Evolutionary conservation across 805 yeast species (phyloP).

Genomic region (Danielia oregonensis): DNA sequence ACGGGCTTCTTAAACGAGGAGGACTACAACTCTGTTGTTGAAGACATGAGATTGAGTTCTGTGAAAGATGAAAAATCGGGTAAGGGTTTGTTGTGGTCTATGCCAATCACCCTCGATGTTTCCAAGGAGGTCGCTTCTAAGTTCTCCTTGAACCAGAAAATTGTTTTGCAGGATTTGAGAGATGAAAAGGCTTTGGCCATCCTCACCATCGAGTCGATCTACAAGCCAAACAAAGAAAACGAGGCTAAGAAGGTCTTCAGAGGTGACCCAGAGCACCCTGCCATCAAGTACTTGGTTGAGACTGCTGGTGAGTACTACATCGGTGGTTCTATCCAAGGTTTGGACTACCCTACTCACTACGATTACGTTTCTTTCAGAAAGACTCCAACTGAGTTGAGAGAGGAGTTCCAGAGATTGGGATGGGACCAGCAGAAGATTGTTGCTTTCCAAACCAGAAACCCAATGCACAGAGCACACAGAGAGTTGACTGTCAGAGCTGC

Average conservation of each 20-base stretch:
- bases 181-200: constrained; percentile 79
- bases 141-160: constrained; percentile 53
- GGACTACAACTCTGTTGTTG: constrained; percentile 67
- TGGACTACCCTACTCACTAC: constrained; percentile 80
- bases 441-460: constrained; percentile 97
- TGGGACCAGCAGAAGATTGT: constrained; percentile 78
- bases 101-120: constrained; percentile 89
- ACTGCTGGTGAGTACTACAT: constrained; percentile 79
- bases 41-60: constrained; percentile 63
- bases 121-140: constrained; percentile 43
- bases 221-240: constrained; percentile 69
- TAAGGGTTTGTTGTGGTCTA: constrained; percentile 79
- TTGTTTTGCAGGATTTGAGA: constrained; percentile 76
- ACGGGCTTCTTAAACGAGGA: constrained; percentile 62
- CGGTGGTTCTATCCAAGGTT: constrained; percentile 86
- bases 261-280: constrained; percentile 98
- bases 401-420: constrained; percentile 73
- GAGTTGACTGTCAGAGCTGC: constrained; percentile 96
- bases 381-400: constrained; percentile 86
- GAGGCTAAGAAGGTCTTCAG: constrained; percentile 89
- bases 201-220: constrained; percentile 73
- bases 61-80: constrained; percentile 28
- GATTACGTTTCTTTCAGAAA: constrained; percentile 85
- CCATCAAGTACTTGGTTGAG: constrained; percentile 67
- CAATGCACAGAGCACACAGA: constrained; percentile 98